Conservation (phyloP, 2,329 filamentous ascomycete species). For the Hymenoscyphus salicellus region DNA sequence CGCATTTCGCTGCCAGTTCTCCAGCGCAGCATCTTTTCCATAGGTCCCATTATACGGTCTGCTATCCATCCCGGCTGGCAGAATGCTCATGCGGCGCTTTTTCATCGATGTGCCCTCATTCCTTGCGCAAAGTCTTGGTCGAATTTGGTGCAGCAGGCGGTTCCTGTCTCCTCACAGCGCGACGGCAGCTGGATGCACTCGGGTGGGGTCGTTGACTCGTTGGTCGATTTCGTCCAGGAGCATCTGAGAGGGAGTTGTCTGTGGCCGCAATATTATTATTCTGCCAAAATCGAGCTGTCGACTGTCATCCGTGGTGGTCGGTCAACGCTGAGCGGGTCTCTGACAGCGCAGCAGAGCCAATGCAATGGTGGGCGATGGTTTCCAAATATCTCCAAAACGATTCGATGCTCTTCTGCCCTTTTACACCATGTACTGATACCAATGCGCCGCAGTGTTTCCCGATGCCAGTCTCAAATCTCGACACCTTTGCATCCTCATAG, state of each 20-base stretch:
- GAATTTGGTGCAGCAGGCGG: not conserved
- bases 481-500: constrained; percentile 34
- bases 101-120: constrained; percentile 29
- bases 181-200: not conserved
- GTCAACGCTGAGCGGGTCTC: constrained; percentile 8
- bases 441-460: constrained; percentile 30
- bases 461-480: constrained; percentile 27
- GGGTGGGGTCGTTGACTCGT: not conserved
- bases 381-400: not conserved
- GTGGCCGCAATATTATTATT: not conserved
- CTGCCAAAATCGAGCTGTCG: not conserved
- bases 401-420: not conserved
- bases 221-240: not conserved
- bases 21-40: constrained; percentile 33
- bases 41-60: constrained; percentile 38
- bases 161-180: not conserved
- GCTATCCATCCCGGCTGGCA: constrained; percentile 47
- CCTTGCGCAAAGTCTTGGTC: constrained; percentile 16
- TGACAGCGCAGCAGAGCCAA: constrained; percentile 6
- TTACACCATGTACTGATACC: constrained; percentile 15
- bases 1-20: constrained; percentile 32
- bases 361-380: not conserved
- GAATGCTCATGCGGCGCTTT: constrained; percentile 40
- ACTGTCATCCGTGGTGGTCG: not conserved
- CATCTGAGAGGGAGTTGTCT: not conserved